Evolutionary conservation across 495 filamentous ascomycete genomes (phyloP).

Genomic region (Aspergillus baeticus): DNA sequence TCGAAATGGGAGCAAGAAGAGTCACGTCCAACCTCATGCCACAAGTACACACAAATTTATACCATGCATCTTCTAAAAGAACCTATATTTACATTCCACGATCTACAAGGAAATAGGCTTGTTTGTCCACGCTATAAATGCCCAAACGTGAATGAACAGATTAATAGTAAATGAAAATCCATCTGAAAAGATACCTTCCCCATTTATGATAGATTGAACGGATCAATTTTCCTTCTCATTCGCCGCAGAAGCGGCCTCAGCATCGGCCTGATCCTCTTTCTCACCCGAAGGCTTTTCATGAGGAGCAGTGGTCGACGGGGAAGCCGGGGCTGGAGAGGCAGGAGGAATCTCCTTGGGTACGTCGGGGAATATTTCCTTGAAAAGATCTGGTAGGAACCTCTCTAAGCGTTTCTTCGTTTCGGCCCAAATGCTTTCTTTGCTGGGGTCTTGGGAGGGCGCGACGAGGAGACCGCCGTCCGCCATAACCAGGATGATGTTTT

Average conservation of each 20-base stretch:
- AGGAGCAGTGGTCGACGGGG: neutral
- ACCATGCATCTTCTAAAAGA: neutral
- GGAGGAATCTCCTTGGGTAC: neutral
- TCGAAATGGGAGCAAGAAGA: too few species aligned
- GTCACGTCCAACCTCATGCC: too few species aligned
- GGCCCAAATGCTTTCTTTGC: constrained; percentile 52
- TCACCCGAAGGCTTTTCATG: constrained; percentile 4
- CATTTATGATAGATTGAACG: neutral
- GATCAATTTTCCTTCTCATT: constrained; percentile 2
- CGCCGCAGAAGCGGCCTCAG: neutral
- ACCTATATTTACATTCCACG: constrained; percentile 18
- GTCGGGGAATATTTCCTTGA: constrained; percentile 50
- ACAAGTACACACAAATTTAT: constrained; percentile 3
- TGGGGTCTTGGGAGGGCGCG: constrained; percentile 51
- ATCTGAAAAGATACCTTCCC: neutral
- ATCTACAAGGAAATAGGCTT: constrained; percentile 9
- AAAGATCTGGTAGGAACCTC: constrained; percentile 80
- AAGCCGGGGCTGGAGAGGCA: neutral
- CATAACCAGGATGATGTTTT: constrained; percentile 97
- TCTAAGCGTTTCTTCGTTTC: constrained; percentile 86
- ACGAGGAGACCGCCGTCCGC: constrained; percentile 82
- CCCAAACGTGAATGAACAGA: constrained; percentile 7
- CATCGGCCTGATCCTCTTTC: neutral
- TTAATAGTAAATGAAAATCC: neutral
- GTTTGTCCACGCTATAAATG: constrained; percentile 22